A percentile compares a stretch with the other conserved stretches of the same genome.
Evolutionary conservation across 2,329 filamentous ascomycete genomes (phyloP).

Genomic region (Blastomyces silverae): DNA sequence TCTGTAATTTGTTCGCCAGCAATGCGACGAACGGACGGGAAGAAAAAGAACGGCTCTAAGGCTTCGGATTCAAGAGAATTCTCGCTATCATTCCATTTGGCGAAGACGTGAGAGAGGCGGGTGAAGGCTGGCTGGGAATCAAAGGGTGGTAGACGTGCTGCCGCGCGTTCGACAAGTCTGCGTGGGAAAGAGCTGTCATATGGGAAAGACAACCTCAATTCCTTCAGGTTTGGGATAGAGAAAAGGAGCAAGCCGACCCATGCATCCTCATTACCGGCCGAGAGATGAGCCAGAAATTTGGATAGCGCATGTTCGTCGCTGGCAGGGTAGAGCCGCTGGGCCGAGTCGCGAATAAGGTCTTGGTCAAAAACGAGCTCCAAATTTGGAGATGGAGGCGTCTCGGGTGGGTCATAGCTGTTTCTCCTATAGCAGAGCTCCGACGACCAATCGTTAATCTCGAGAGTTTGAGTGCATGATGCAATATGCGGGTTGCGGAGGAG

Average conservation of each 20-base stretch:
- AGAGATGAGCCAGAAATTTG: constrained; percentile 4
- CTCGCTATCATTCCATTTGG: constrained; percentile 9
- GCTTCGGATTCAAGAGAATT: neutral
- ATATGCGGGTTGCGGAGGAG: constrained; percentile 6
- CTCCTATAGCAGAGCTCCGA: neutral
- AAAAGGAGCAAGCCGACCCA: constrained; percentile 11
- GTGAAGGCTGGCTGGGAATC: constrained; percentile 5
- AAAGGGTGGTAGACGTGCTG: constrained; percentile 7
- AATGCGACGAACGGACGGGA: constrained; percentile 11
- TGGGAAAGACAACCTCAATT: neutral
- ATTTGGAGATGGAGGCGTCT: neutral
- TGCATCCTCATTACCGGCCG: constrained; percentile 9
- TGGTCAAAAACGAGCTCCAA: constrained; percentile 1
- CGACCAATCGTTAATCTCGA: neutral
- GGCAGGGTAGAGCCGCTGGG: neutral
- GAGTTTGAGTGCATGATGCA: constrained; percentile 3
- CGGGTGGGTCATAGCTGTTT: neutral
- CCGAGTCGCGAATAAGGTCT: neutral
- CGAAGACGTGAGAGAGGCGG: neutral
- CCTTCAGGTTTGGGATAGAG: neutral
- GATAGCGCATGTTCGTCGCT: neutral
- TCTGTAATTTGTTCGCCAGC: neutral
- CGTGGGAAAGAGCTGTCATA: neutral
- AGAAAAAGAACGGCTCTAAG: constrained; percentile 10
- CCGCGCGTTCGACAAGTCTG: neutral